Base-by-base conservation (phyloP, 2,329 filamentous ascomycete genomes). In the Penicillium sp. region DNA sequence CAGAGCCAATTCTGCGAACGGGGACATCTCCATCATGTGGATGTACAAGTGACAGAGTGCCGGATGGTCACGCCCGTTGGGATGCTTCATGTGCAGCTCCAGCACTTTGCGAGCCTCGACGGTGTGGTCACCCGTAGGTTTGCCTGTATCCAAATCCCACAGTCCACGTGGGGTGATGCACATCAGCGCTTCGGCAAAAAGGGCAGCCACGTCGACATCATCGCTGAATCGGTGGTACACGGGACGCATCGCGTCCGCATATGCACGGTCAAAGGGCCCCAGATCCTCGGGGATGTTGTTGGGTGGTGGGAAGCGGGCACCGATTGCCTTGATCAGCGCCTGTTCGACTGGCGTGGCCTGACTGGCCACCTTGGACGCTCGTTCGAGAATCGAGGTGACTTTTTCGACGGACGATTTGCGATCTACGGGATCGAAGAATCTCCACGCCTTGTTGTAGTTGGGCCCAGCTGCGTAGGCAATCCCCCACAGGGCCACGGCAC, bases 361-460 rank as follows among this genome's bases (percentile, higher is more conserved):
- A 41, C 65, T 57, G 15, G 75, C 67, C 54, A 73, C 64, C 4
- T 71, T 63, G 39, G 74, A 75, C 0, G 83, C 85, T 58, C 79
- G 51, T 69, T 52, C 68, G 57, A 54, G 79, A 0, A 82, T 80
- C 10, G 69, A 57, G 41, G 80, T 75, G 3, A 82, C 82, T 34
- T 76, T 75, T 31, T 74, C 68, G 10, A 88, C 76, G 1, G 79
- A 61, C 5, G 22, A 71, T 14, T 78, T 72, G 2, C 87, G 78
- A 63, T 92, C 90, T 0, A 78, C 73, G 1, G 80, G 74, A 57
- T 89, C 88, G 63, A 91, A 91, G 10, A 84, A 80, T 15, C 84
- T 82, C 90, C 90, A 92, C 0, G 89, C 86, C 69, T 92, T 91
- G 78, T 92, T 90, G 73, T 89, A 88, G 67, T 93, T 92, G 2